A percentile compares a stretch with the other conserved stretches of the same genome.
These are phyloP conservation scores for Isabelozyma gotoi DNA, from an alignment of 805 yeast species.

Conservation along the genomic window DNA sequence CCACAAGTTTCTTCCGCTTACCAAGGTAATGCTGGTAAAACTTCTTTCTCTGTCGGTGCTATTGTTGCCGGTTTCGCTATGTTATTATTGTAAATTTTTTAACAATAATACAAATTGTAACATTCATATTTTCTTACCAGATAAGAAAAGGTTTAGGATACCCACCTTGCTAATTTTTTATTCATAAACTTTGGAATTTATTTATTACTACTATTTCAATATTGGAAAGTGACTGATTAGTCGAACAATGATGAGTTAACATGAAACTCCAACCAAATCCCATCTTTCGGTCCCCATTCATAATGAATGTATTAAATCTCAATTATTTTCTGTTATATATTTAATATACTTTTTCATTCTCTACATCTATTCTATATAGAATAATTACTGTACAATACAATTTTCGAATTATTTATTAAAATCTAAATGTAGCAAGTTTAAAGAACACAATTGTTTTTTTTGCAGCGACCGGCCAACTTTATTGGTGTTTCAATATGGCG, in stretches of 20 bases:
- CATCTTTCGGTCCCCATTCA: background rate
- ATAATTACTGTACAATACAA: no score
- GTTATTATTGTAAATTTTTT: background rate
- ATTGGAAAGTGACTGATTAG: background rate
- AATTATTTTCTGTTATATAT: no score
- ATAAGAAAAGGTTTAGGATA: background rate
- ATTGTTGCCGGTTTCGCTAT: slow-evolving; percentile 1
- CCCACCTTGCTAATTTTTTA: background rate
- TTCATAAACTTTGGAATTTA: background rate
- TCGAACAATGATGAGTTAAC: no score
- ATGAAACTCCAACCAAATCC: background rate
- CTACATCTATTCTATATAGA: no score
- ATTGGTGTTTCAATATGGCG: no score
- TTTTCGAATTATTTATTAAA: no score
- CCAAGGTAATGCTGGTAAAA: background rate
- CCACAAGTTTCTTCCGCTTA: background rate
- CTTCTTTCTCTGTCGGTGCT: slow-evolving; percentile 2
- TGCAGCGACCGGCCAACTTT: no score
- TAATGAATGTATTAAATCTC: no score
- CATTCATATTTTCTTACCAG: background rate
- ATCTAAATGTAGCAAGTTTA: no score
- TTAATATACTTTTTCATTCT: no score
- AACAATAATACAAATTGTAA: background rate
- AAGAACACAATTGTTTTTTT: no score
- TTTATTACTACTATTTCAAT: background rate